A percentile compares a stretch with the other conserved stretches of the same genome.
phyloP scores from a whole-genome alignment of 306 rosid genomes.

The Echinosophora koreensis region DNA sequence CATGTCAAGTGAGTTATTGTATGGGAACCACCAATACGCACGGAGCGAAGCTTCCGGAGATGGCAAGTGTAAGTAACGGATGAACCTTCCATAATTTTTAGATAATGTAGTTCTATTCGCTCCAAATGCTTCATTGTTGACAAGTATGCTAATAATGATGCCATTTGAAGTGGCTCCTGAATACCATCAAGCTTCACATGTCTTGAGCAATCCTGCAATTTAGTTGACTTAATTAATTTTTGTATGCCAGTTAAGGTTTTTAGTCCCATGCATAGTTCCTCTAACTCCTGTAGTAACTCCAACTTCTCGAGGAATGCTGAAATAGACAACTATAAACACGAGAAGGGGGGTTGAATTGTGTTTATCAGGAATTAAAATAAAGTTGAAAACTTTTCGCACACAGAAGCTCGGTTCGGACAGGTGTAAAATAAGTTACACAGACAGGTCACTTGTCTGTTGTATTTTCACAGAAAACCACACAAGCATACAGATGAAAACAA shows the following conservation, averaged over 20 bases:
- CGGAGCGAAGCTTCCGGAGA: neutral
- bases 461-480: too few relatives aligned
- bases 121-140: neutral
- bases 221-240: neutral
- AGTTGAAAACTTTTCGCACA: too few relatives aligned
- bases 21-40: neutral
- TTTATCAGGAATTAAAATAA: too few relatives aligned
- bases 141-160: neutral
- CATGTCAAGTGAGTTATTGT: constrained; percentile 42
- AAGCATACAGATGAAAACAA: too few relatives aligned
- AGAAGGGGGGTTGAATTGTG: too few relatives aligned
- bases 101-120: too few relatives aligned
- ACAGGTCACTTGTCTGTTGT: too few relatives aligned
- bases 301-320: neutral
- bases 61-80: neutral
- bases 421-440: too few relatives aligned
- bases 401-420: too few relatives aligned
- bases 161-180: neutral
- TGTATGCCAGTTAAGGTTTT: neutral
- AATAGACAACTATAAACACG: too few relatives aligned
- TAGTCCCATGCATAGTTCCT: neutral
- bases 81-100: neutral
- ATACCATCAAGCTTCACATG: neutral
- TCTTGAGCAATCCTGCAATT: neutral
- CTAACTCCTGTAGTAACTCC: neutral